Percentiles rank a stretch among this genome's conserved stretches.
These are phyloP conservation scores for Neurospora sp. DNA, from an alignment of 495 filamentous ascomycete genomes.

Conservation along the genomic window DNA sequence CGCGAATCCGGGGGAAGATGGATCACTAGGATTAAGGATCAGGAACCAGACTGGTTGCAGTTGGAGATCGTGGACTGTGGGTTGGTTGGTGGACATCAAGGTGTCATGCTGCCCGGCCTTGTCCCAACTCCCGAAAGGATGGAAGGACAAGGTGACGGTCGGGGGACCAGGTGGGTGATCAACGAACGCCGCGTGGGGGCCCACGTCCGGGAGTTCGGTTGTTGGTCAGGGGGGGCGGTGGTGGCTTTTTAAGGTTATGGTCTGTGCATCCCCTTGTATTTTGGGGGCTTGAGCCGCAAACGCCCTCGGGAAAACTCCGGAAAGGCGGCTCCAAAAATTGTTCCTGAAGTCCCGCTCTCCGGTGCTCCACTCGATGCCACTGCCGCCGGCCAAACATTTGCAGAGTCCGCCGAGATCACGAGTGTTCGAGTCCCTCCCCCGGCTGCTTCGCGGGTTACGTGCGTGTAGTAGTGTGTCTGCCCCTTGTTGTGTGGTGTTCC, in stretches of 20 bases:
- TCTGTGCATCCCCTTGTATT: background rate
- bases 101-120: background rate
- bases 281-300: background rate
- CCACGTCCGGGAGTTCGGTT: background rate
- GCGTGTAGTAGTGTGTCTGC: background rate
- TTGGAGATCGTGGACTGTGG: background rate
- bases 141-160: background rate
- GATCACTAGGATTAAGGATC: background rate
- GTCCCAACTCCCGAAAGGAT: background rate
- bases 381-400: background rate
- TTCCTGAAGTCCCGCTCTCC: background rate
- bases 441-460: conserved; percentile 1
- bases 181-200: background rate
- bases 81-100: background rate
- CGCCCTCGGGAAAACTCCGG: background rate
- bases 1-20: background rate
- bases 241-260: background rate
- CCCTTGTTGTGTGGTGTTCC: background rate
- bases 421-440: background rate
- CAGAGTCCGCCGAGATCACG: conserved; percentile 1
- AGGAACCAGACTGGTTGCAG: background rate
- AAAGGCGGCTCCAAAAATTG: background rate
- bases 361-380: background rate
- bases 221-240: background rate
- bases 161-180: background rate